These are phyloP conservation scores for Capsicum chinense DNA, from an alignment of 257 asterid species.

Conservation along the genomic window DNA sequence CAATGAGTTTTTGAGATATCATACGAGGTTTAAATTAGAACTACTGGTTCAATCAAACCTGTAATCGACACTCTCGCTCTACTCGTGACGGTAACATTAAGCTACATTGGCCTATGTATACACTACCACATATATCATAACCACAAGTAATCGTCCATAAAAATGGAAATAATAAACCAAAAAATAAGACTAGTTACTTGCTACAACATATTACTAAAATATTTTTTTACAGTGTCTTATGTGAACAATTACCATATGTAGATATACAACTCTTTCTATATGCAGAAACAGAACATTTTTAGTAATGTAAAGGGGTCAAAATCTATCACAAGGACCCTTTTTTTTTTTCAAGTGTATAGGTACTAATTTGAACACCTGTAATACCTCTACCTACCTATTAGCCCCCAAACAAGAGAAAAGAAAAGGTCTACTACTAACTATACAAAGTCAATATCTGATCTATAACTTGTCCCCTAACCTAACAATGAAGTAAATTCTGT, in stretches of 20 bases:
- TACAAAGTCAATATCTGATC: conserved; percentile 19
- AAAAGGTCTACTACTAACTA: neutral
- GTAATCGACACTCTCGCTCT: neutral
- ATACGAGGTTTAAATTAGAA: too few relatives aligned
- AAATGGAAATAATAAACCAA: neutral
- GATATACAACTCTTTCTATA: neutral
- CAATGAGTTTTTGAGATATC: too few relatives aligned
- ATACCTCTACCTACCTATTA: conserved; percentile 4
- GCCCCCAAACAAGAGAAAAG: neutral
- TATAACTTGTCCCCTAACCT: conserved; percentile 20
- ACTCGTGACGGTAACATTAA: neutral
- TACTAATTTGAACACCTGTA: neutral
- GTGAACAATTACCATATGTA: neutral
- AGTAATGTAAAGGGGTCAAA: neutral
- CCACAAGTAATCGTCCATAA: neutral
- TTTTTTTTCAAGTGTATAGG: neutral
- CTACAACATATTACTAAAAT: neutral
- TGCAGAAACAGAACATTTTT: neutral
- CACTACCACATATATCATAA: neutral
- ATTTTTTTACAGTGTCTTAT: neutral
- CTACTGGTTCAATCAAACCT: too few relatives aligned
- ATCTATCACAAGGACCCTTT: neutral
- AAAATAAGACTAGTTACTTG: neutral
- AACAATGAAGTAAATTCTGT: neutral
- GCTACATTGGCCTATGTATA: neutral